A percentile compares a stretch with the other conserved stretches of the same genome.
Evolutionary conservation across 768 basidiomycete genomes (phyloP).

Genomic region (Amanita inopinata): DNA sequence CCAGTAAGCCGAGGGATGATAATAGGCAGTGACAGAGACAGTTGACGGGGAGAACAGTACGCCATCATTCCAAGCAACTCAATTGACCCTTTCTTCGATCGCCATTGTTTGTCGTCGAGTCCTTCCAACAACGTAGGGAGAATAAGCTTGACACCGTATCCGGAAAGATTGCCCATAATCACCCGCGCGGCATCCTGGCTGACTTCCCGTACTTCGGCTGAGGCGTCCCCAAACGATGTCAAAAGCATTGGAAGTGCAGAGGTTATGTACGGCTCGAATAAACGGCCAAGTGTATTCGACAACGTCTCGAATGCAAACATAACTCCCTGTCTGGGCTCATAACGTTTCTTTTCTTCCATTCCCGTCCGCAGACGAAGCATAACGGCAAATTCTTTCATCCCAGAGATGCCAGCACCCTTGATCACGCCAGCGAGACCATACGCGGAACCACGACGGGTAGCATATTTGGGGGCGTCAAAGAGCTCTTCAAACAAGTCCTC

Average conservation of each 20-base stretch:
- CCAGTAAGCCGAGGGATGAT: slow-evolving; percentile 94
- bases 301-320: slow-evolving; percentile 94
- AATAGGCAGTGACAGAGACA: slow-evolving; percentile 90
- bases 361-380: slow-evolving; percentile 65
- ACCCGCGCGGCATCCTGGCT: slow-evolving; percentile 85
- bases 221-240: slow-evolving; percentile 77
- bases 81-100: slow-evolving; percentile 95
- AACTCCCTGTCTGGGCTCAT: slow-evolving; percentile 83
- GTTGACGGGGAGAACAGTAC: slow-evolving; percentile 91
- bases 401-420: slow-evolving; percentile 80
- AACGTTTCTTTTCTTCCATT: slow-evolving; percentile 82
- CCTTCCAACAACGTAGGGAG: slow-evolving; percentile 83
- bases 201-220: slow-evolving; percentile 84
- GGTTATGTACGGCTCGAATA: slow-evolving; percentile 89
- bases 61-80: slow-evolving; percentile 98
- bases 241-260: slow-evolving; percentile 79
- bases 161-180: slow-evolving; percentile 93
- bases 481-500: slow-evolving; percentile 72
- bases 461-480: slow-evolving; percentile 77
- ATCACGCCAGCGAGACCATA: slow-evolving; percentile 92
- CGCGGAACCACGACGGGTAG: slow-evolving; percentile 90
- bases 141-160: slow-evolving; percentile 92
- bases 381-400: slow-evolving; percentile 78
- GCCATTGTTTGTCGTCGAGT: slow-evolving; percentile 97
- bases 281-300: slow-evolving; percentile 73